Evolutionary conservation across 2,329 filamentous ascomycete genomes (phyloP).

Genomic region (Xylariales sp.): DNA sequence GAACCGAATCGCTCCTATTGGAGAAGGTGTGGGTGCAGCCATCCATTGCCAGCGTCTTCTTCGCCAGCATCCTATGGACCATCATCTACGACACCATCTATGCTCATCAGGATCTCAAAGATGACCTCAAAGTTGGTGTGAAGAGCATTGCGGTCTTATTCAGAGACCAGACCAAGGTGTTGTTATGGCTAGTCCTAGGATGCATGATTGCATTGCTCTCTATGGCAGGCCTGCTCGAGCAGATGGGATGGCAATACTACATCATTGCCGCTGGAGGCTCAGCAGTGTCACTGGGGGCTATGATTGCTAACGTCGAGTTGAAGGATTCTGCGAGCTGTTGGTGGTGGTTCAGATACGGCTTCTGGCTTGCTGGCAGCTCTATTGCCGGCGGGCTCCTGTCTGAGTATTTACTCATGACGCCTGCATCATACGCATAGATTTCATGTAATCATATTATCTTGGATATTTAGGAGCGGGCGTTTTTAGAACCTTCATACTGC

Average conservation of each 20-base stretch:
- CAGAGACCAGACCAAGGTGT: conserved; percentile 43
- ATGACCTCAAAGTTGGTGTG: conserved; percentile 51
- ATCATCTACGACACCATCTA: conserved; percentile 54
- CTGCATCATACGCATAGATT: conserved; percentile 19
- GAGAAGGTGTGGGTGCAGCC: conserved; percentile 40
- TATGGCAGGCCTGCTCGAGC: conserved; percentile 37
- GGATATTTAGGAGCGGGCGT: conserved; percentile 15
- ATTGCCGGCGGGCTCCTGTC: conserved; percentile 45
- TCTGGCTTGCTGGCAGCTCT: conserved; percentile 48
- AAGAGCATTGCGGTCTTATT: conserved; percentile 51
- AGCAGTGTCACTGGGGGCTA: conserved; percentile 43
- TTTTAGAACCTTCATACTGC: conserved; percentile 8
- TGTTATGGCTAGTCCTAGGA: conserved; percentile 41
- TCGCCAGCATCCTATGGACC: conserved; percentile 50
- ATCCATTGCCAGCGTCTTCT: conserved; percentile 44
- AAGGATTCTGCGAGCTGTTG: conserved; percentile 48
- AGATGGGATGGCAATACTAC: conserved; percentile 42
- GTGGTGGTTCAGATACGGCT: conserved; percentile 50
- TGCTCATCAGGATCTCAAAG: conserved; percentile 51
- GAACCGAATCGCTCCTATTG: background rate
- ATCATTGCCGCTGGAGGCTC: conserved; percentile 44
- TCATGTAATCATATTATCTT: background rate
- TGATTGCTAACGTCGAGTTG: conserved; percentile 48
- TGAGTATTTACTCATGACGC: conserved; percentile 33
- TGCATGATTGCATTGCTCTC: conserved; percentile 44